Evolutionary conservation across 1,139 yeast genomes (phyloP), one percentile per base, ranked within the genome.

Genomic region (Sugiyamaella xylanicola): DNA sequence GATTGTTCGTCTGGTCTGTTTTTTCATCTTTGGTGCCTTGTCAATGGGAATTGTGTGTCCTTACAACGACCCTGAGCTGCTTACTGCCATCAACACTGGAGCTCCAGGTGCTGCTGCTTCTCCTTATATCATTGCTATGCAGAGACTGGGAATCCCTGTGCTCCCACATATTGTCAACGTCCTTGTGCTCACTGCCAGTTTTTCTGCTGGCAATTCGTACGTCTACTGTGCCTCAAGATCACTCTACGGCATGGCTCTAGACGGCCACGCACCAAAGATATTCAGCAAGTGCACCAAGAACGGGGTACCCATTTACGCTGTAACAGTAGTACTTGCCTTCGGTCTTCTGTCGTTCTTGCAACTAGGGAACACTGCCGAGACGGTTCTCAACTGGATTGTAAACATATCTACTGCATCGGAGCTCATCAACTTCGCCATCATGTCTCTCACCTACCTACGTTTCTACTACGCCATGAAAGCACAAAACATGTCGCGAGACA

Each of bases 401-500:
- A 85, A 83, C 64, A 74, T 89, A 62, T 86, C 87, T 63, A 88
- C 96, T 1, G 88, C 92, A 1, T 85, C 92, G 1, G 93, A 87
- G 70, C 74, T 88, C 62, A 81, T 88, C 65, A 87, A 86, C 68
- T 87, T 85, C 65, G 79, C 81, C 45, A 77, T 83, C 61, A 83
- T 89, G 77, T 74, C 83, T 57, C 68, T 83, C 41, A 84, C 86
- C 2, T 89, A 86, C 72, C 59, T 77, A 59, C 83, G 79, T 71
- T 89, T 88, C 72, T 80, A 81, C 70, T 74, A 78, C 53, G 93
- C 92, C 1, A 77, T 82, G 62, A 68, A 75, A 44, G 82, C 78
- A 0, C 92, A 86, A 63, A 80, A 81, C 7, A 72, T 84, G 42
- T 77, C 78, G 54, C 71, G 92, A 51, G 73, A 77, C 36, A 65